Percentiles rank a stretch among this genome's conserved stretches.
Conservation (phyloP, 345 rosid genomes). For the Alliaria petiolata region DNA sequence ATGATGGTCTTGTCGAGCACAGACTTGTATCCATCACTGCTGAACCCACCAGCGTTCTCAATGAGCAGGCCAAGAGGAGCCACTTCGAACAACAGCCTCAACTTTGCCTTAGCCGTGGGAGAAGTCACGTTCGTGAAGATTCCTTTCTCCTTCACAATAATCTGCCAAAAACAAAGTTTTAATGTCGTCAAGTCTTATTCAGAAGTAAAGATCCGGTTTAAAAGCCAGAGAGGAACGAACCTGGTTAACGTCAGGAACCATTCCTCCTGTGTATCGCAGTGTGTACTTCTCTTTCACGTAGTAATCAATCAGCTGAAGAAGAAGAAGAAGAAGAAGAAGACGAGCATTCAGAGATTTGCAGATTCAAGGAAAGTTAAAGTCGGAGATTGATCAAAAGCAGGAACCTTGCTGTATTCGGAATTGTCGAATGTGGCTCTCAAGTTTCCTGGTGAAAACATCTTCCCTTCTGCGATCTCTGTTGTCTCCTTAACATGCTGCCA, state of each 20-base stretch:
- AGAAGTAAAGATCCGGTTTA: not conserved
- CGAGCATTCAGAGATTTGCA: not conserved
- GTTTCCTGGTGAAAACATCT: constrained; percentile 96
- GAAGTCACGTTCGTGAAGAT: constrained; percentile 87
- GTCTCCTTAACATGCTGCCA: constrained; percentile 98
- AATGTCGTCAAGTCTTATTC: not conserved
- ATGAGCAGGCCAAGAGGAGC: constrained; percentile 78
- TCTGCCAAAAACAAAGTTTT: constrained; percentile 33
- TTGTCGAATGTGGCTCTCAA: constrained; percentile 94
- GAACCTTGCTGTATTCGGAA: constrained; percentile 71
- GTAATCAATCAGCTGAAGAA: constrained; percentile 69
- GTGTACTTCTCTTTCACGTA: constrained; percentile 93
- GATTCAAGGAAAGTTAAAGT: not conserved
- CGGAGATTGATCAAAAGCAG: not conserved
- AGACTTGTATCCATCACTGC: constrained; percentile 75
- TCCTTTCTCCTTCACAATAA: constrained; percentile 96
- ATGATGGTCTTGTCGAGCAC: constrained; percentile 70
- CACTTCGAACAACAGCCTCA: constrained; percentile 89
- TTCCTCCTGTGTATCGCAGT: constrained; percentile 98
- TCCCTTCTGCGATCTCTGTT: constrained; percentile 79
- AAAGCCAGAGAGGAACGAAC: constrained; percentile 22
- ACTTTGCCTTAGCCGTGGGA: constrained; percentile 86
- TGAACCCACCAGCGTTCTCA: constrained; percentile 89
- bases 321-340: too few relatives aligned
- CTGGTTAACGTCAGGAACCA: constrained; percentile 99